Evolutionary conservation across 2,329 filamentous ascomycete genomes (phyloP), one percentile per base, ranked within the genome.

Genomic region (Xylariales sp.): DNA sequence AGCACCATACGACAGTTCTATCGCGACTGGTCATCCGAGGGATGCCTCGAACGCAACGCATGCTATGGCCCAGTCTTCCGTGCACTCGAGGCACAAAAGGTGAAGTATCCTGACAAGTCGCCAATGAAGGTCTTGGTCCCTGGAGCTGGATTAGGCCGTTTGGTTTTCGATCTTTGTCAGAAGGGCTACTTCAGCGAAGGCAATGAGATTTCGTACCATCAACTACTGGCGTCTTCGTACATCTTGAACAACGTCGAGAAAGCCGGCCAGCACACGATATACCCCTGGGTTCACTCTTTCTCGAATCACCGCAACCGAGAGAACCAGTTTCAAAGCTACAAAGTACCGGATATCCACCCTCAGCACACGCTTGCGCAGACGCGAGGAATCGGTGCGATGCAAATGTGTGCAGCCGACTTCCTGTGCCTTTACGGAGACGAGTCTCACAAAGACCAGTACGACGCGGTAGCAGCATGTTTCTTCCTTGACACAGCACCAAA

Each of bases 401-500:
- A 80, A 56, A 97, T 98, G 91, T 84, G 84, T 16, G 86, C 90
- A 0, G 89, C 88, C 3, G 93, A 98, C 60, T 98, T 98, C 56
- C 77, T 94, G 43, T 84, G 88, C n/a, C 64, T 90, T 1, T 98
- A 98, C 60, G 76, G 73, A 19, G 73, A 82, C 44, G 69, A 76
- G 1, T 74, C 76, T 1, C 78, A 86, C 52, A 62, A 66, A 7
- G 73, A 73, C 1, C 55, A 62, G 0, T 97, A 89, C 61, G 83
- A 96, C 55, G 89, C 84, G 1, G 88, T 97, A 2, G 82, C 87
- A 0, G 88, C 86, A 3, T 86, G 95, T 9, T 98, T 97, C 68
- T 98, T 98, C 68, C 84, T 98, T 44, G 94, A 98, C 61, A 98
- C 93, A 1, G 93, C 93, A 3, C 90, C 91, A 1, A 97, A 98